phyloP scores from a whole-genome alignment of 345 rosid genomes.

The Eucalyptus sp. region DNA sequence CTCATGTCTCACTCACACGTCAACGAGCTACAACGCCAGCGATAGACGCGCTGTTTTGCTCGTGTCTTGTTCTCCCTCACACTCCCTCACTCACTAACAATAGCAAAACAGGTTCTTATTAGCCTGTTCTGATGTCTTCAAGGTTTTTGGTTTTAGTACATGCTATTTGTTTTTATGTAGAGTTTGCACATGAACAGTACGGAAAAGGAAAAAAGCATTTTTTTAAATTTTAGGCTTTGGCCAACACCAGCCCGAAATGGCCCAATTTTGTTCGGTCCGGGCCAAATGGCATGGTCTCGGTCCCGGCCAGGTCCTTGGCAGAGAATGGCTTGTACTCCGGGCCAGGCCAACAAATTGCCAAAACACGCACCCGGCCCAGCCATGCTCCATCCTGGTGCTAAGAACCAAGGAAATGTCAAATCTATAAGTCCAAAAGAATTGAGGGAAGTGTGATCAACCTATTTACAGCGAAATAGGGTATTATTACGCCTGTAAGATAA shows the following conservation, averaged over 20 bases:
- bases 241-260: neutral
- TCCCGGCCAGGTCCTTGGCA: neutral
- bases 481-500: neutral
- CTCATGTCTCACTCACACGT: neutral
- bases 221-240: neutral
- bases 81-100: neutral
- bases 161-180: neutral
- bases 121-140: neutral
- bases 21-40: neutral
- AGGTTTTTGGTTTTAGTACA: neutral
- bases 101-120: neutral
- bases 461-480: neutral
- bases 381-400: neutral
- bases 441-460: neutral
- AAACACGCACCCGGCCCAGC: neutral
- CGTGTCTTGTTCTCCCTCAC: neutral
- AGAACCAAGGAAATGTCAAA: neutral
- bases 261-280: neutral
- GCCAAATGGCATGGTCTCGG: neutral
- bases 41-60: neutral
- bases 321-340: neutral
- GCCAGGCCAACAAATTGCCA: neutral
- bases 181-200: neutral
- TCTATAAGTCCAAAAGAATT: neutral
- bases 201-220: neutral